Evolutionary conservation across 768 basidiomycete genomes (phyloP).

Genomic region (Neoboletus magnificus): DNA sequence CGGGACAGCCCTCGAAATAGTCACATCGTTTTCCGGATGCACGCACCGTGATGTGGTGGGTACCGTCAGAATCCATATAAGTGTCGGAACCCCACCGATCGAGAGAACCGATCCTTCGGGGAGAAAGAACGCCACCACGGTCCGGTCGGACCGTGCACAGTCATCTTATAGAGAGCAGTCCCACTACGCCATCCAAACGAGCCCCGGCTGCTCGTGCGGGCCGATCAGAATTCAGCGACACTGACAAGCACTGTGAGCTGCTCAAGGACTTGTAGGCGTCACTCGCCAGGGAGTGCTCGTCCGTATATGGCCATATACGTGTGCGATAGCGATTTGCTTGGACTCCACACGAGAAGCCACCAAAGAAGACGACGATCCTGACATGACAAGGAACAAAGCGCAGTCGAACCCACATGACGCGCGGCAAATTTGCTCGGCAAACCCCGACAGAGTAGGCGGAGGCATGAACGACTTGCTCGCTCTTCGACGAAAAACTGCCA

Average conservation of each 20-base stretch:
- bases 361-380: conserved; percentile 25
- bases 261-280: neutral
- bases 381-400: conserved; percentile 15
- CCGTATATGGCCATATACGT: conserved; percentile 7
- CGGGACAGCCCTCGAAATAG: conserved; percentile 12
- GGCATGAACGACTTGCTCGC: neutral
- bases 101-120: conserved; percentile 2
- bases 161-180: neutral
- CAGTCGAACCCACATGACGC: conserved; percentile 10
- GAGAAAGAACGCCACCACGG: conserved; percentile 10
- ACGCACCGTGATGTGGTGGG: conserved; percentile 2
- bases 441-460: neutral
- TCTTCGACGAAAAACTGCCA: neutral
- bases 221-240: neutral
- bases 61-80: conserved; percentile 8
- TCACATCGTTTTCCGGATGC: conserved; percentile 12
- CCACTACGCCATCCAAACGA: neutral
- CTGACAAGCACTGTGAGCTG: neutral
- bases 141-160: neutral
- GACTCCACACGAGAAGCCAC: conserved; percentile 4
- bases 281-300: neutral
- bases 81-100: conserved; percentile 17
- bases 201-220: neutral
- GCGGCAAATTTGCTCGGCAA: conserved; percentile 10
- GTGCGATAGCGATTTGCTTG: conserved; percentile 8